phyloP scores from a whole-genome alignment of 2,329 filamentous ascomycete genomes.

The Aspergillus transmontanensis region DNA sequence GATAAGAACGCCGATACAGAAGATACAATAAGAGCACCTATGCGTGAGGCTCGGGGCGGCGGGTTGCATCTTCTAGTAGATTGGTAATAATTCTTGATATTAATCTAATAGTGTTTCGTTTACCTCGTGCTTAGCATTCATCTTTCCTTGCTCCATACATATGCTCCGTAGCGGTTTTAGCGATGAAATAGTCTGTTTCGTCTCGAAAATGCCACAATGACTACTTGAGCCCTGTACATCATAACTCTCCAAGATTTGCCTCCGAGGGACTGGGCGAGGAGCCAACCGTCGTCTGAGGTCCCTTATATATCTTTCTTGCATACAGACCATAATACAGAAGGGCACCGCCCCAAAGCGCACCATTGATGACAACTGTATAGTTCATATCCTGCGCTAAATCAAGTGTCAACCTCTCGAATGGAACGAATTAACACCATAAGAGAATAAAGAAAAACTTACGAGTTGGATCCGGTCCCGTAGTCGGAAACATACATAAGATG shows the following conservation, averaged over 20 bases:
- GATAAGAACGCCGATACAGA: background rate
- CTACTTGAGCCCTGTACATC: background rate
- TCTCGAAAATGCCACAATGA: background rate
- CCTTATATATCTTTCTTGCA: slow-evolving; percentile 63
- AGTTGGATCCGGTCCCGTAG: slow-evolving; percentile 56
- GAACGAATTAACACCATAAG: slow-evolving; percentile 7
- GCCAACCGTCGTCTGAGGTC: slow-evolving; percentile 61
- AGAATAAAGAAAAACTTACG: slow-evolving; percentile 31
- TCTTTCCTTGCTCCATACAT: background rate
- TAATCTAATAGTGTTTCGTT: background rate
- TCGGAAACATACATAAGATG: slow-evolving; percentile 59
- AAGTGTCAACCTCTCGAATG: background rate
- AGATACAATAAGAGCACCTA: background rate
- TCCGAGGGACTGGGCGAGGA: slow-evolving; percentile 15
- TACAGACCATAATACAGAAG: slow-evolving; percentile 58
- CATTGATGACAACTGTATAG: slow-evolving; percentile 64
- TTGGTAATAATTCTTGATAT: background rate
- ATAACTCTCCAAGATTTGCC: background rate
- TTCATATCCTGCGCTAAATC: slow-evolving; percentile 55
- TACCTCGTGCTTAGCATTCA: background rate
- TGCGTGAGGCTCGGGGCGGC: background rate
- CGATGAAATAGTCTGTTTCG: no score
- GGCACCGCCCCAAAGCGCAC: slow-evolving; percentile 58
- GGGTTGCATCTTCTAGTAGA: background rate
- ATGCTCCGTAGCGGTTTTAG: background rate